A percentile compares a stretch with the other conserved stretches of the same genome.
phyloP scores from a whole-genome alignment of 2,329 filamentous ascomycete species.

The Colletotrichum aenigma region DNA sequence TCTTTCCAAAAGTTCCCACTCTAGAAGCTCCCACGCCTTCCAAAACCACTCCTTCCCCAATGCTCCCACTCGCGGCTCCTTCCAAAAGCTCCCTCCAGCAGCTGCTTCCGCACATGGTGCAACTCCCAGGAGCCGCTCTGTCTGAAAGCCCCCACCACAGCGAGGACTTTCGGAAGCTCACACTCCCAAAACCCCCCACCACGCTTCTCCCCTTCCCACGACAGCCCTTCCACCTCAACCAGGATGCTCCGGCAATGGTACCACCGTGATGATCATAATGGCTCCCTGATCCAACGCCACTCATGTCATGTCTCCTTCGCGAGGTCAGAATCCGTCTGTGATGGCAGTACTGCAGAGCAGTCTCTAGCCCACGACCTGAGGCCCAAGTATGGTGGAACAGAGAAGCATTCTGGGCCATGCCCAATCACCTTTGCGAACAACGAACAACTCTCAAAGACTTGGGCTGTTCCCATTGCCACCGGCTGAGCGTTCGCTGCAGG shows the following conservation, averaged over 20 bases:
- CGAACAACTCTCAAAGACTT: background rate
- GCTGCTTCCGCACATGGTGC: background rate
- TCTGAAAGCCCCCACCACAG: background rate
- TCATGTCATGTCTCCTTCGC: background rate
- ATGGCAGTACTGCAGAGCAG: background rate
- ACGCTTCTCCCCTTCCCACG: background rate
- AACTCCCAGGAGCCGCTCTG: background rate
- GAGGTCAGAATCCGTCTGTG: background rate
- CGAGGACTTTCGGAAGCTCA: background rate
- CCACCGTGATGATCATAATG: background rate
- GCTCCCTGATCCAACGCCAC: background rate
- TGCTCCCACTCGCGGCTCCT: too few relatives aligned
- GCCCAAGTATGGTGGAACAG: background rate
- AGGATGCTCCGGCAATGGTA: background rate
- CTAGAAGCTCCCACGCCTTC: background rate
- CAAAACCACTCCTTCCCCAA: background rate
- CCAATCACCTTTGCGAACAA: background rate
- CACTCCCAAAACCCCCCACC: background rate
- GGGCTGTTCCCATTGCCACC: background rate
- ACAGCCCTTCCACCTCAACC: background rate
- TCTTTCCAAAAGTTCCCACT: background rate
- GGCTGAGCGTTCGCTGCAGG: background rate
- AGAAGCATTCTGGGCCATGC: background rate
- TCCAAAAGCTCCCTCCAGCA: too few relatives aligned
- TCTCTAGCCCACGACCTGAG: background rate